phyloP scores from a whole-genome alignment of 2,329 filamentous ascomycete species.

The Neocucurbitaria cava region DNA sequence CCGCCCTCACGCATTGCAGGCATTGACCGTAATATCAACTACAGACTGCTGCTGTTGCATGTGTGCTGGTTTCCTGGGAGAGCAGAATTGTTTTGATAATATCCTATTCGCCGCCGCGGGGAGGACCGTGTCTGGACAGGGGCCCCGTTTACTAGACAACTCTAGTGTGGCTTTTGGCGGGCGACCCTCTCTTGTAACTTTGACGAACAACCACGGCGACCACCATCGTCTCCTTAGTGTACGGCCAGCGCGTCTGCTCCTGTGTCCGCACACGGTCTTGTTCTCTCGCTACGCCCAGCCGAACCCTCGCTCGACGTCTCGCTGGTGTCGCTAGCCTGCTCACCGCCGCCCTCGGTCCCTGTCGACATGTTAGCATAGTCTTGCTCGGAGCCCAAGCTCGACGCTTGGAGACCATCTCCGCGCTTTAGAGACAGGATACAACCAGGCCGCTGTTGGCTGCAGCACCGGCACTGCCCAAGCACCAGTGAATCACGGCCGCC shows the following conservation, averaged over 20 bases:
- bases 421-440: constrained; percentile 7
- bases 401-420: constrained; percentile 32
- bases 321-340: constrained; percentile 10
- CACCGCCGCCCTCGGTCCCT: constrained; percentile 23
- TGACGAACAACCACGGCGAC: constrained; percentile 13
- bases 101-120: constrained; percentile 14
- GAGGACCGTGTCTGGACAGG: constrained; percentile 11
- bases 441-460: constrained; percentile 1
- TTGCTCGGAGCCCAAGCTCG: constrained; percentile 33
- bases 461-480: constrained; percentile 9
- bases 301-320: constrained; percentile 2
- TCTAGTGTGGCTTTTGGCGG: constrained; percentile 24
- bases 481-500: background rate
- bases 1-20: constrained; percentile 6
- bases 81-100: constrained; percentile 25
- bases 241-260: constrained; percentile 9
- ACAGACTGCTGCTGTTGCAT: constrained; percentile 4
- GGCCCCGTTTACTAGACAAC: constrained; percentile 20
- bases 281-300: background rate
- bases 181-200: constrained; percentile 22
- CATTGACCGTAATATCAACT: constrained; percentile 1
- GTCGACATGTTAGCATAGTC: constrained; percentile 38
- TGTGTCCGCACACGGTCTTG: constrained; percentile 6
- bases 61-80: constrained; percentile 22
- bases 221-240: constrained; percentile 7